Evolutionary conservation across 176 grass and related monocot species (phyloP), one percentile per base, ranked within the genome.

Genomic region (Triticum urartu): DNA sequence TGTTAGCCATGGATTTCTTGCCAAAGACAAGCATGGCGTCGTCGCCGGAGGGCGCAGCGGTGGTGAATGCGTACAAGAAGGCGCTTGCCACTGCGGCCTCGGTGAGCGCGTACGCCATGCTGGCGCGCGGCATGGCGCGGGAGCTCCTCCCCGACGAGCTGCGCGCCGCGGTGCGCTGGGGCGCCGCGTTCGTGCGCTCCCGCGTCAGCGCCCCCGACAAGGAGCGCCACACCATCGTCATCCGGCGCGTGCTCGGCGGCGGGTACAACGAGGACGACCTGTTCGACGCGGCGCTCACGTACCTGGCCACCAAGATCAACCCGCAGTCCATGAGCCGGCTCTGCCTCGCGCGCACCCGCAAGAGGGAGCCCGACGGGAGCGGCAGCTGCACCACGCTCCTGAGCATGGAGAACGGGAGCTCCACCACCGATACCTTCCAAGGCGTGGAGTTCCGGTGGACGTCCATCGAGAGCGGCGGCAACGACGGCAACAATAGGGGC

Each of bases 131-230:
- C 47, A 77, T 88, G 86, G 72, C 76, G 34, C 77, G 77, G 39
- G 83, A 89, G 88, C 60, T 89, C 77, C 59, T 89, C 45, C 88
- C 88, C 45, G 17, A 67, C 24, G 88, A 89, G 42, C 82, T 89
- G 34, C 82, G 88, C 45, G 59, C 7, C 68, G 77, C 77, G 68
- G 77, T 63, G 34, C 4, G 12, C 43, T 89, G 82, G 82, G 82
- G 26, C 43, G 25, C 71, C 0, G 22, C 77, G 43, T 67, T 78
- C 2, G 3, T 48, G 6, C 25, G 33, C 0, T 62, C 60, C 3
- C 58, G 39, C 9, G 22, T 72, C 58, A 58, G 34, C 52, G 45
- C 32, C 10, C 8, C 28, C 60, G 6, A 21, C 7, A 5, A 11
- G 64, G 74, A 50, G 74, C 81, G 38, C 21, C 81, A 30, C 52